Conservation (phyloP, 2,329 filamentous ascomycete genomes). For the Myriosclerotinia scirpicola region DNA sequence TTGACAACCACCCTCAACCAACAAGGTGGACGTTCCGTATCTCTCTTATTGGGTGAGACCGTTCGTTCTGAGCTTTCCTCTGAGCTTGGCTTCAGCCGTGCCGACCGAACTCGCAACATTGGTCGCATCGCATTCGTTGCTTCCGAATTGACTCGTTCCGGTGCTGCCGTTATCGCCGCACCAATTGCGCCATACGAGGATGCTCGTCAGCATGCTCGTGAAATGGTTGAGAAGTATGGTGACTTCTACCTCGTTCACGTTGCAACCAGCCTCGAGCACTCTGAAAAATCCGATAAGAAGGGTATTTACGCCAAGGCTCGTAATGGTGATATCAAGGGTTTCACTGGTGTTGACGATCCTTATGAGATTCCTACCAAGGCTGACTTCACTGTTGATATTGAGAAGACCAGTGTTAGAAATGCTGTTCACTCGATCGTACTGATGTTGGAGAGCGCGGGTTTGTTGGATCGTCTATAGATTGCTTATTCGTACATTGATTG, state of each 20-base stretch:
- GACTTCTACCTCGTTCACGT: conserved; percentile 96
- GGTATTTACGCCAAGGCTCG: conserved; percentile 86
- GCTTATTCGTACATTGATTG: conserved; percentile 5
- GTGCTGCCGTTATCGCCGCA: conserved; percentile 91
- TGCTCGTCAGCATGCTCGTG: conserved; percentile 73
- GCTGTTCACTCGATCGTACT: conserved; percentile 97
- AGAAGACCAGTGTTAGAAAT: conserved; percentile 84
- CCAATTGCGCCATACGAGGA: conserved; percentile 92
- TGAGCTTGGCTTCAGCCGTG: conserved; percentile 90
- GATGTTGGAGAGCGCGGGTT: conserved; percentile 82
- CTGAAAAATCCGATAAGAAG: conserved; percentile 91
- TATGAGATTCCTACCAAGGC: conserved; percentile 84
- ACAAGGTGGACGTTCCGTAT: conserved; percentile 92
- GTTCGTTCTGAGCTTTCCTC: conserved; percentile 90
- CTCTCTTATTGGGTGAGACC: conserved; percentile 91
- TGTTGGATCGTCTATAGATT: conserved; percentile 64
- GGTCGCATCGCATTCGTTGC: conserved; percentile 95
- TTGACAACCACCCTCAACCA: conserved; percentile 97
- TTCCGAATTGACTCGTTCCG: conserved; percentile 87
- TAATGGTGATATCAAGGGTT: conserved; percentile 90
- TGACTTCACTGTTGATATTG: conserved; percentile 79
- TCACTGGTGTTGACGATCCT: conserved; percentile 96
- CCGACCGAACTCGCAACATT: conserved; percentile 94
- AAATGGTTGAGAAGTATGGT: conserved; percentile 83
- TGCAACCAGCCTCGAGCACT: conserved; percentile 85